Evolutionary conservation across 2,329 filamentous ascomycete genomes (phyloP).

Genomic region (Colletotrichum truncatum): DNA sequence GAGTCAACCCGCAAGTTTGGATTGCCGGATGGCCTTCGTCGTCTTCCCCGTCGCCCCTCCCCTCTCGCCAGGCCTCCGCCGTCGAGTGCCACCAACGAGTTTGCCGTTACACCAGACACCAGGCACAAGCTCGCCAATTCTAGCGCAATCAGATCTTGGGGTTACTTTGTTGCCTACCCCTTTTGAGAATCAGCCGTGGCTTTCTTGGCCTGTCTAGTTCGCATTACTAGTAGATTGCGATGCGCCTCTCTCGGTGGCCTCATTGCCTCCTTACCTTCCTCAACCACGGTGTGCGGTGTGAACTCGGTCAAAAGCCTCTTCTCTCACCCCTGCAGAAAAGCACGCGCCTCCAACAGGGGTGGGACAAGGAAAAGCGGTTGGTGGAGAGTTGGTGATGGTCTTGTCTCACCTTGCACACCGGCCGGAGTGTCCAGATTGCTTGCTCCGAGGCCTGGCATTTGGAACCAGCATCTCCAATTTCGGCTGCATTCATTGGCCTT

Average conservation of each 20-base stretch:
- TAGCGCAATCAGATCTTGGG: not conserved
- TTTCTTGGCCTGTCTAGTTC: no score
- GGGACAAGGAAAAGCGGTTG: constrained; percentile 6
- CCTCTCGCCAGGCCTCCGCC: not conserved
- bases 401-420: constrained; percentile 30
- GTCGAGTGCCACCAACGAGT: constrained; percentile 1
- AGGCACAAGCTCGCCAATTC: not conserved
- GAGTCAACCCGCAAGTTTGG: constrained; percentile 19
- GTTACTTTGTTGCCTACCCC: not conserved
- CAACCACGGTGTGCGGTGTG: constrained; percentile 1
- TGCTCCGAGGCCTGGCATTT: constrained; percentile 18
- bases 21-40: constrained; percentile 1
- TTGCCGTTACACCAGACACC: not conserved
- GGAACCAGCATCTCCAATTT: constrained; percentile 13
- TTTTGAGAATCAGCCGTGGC: no score
- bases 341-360: not conserved
- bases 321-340: not conserved
- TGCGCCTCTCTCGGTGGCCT: no score
- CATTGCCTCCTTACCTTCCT: not conserved
- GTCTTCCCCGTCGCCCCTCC: constrained; percentile 11
- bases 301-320: constrained; percentile 14
- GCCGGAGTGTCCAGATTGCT: not conserved
- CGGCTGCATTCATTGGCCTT: constrained; percentile 19
- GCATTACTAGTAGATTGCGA: no score
- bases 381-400: constrained; percentile 14